Base-by-base conservation (phyloP, 179 eudicot species). In the Silene noctiflora region DNA sequence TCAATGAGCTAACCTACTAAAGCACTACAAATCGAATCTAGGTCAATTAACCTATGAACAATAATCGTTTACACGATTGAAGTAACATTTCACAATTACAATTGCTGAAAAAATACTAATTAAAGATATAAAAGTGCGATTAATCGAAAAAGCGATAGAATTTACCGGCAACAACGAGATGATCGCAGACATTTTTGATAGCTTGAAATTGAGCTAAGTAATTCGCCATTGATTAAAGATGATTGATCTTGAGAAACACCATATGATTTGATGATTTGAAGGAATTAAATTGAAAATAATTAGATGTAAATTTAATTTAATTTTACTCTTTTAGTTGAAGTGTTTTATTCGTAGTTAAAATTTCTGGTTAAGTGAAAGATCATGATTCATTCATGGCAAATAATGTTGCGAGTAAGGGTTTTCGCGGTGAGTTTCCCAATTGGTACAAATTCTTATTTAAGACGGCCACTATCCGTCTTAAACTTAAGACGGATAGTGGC, bases 191-290 rank as follows among this genome's bases (percentile, higher is more conserved):
- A 76, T 46, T 77, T 78, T 93, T 95, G 79, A 95, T 91, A 39
- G 90, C 86, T 80, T 93, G 96, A 35, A 93, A 91, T 82, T 95
- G 99, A 81, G 97, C 89, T 79, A 95, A 84, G 88, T 88, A 91
- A 85, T 86, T 93, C 72, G 98, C 96, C 98, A 94, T 94, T 64
- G 39, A 25, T 25, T 51, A 71, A 2, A 19, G 76, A 73, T 51
- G 44, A 71, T 51, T 71, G 85, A 87, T 88, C 91, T 51, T 79
- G 14, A 81, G 81, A 48, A 83, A 64, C 81, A 87, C 63, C 89
- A 86, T 89, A 84, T 35, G 80, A 81, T 8, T 29, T 70, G 11
- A 8, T 31, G 42, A 58, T 68, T 20, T 0, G 44, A 56, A 22
- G 60, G 25, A 55, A 46, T 19, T 17, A n/a, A 67, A 67, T 33